A percentile compares a stretch with the other conserved stretches of the same genome.
phyloP scores from a whole-genome alignment of 257 asterid species.

The Ajuga chamaepitys region DNA sequence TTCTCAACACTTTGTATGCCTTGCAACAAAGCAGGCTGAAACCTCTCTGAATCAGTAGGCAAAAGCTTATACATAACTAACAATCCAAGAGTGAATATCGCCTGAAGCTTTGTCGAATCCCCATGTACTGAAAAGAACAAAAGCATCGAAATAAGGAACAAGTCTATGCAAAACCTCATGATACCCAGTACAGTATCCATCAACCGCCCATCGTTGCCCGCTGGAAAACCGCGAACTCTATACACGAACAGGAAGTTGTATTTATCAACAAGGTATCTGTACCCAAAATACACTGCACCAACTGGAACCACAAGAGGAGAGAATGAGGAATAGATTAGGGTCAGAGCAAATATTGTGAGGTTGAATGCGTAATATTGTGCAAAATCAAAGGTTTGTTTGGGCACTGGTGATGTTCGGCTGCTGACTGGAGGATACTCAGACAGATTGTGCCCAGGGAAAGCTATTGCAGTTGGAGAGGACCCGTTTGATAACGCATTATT shows the following conservation, averaged over 20 bases:
- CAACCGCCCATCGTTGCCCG: conserved; percentile 94
- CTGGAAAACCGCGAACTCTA: conserved; percentile 93
- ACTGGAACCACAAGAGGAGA: conserved; percentile 97
- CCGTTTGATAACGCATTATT: conserved; percentile 35
- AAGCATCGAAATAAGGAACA: conserved; percentile 74
- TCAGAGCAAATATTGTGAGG: conserved; percentile 91
- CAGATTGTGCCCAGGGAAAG: conserved; percentile 58
- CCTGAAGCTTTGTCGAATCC: conserved; percentile 86
- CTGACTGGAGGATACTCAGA: conserved; percentile 92
- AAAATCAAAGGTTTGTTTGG: conserved; percentile 85
- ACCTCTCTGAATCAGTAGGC: conserved; percentile 51
- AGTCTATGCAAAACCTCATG: conserved; percentile 77
- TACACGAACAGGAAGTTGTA: conserved; percentile 91
- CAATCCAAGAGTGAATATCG: conserved; percentile 82
- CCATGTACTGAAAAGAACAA: conserved; percentile 79
- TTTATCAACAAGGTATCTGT: conserved; percentile 86
- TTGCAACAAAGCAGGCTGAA: conserved; percentile 65
- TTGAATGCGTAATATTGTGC: conserved; percentile 95
- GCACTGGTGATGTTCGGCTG: conserved; percentile 92
- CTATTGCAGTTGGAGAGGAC: conserved; percentile 38
- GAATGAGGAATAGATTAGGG: conserved; percentile 77
- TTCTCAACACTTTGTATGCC: conserved; percentile 68
- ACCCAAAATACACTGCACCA: conserved; percentile 88
- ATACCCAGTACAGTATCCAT: conserved; percentile 80
- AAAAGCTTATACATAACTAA: conserved; percentile 71